Evolutionary conservation across 192 early-diverging fungal species (phyloP).

Genomic region (Coemansia sp.): DNA sequence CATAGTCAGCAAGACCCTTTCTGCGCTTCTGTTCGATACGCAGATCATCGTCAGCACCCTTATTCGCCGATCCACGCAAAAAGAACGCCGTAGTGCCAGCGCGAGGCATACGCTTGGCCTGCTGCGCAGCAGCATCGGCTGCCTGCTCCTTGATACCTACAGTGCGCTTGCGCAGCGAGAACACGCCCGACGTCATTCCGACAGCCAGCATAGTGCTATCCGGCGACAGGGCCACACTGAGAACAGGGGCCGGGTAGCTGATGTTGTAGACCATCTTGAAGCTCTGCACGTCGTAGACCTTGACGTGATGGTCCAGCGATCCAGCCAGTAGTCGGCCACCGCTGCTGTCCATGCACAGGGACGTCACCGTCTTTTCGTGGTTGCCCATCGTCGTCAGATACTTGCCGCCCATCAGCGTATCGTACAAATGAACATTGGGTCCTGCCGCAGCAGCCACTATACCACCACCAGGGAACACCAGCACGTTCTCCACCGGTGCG

Average conservation of each 20-base stretch:
- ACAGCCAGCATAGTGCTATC: slow-evolving; percentile 87
- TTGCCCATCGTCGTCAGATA: slow-evolving; percentile 79
- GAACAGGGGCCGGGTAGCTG: slow-evolving; percentile 89
- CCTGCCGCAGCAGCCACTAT: slow-evolving; percentile 71
- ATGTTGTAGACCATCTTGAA: slow-evolving; percentile 87
- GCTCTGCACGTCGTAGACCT: slow-evolving; percentile 86
- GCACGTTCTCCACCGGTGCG: slow-evolving; percentile 85
- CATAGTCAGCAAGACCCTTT: slow-evolving; percentile 74
- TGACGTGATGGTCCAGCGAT: slow-evolving; percentile 95
- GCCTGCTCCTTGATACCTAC: slow-evolving; percentile 73
- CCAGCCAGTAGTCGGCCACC: slow-evolving; percentile 82
- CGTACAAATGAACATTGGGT: slow-evolving; percentile 85
- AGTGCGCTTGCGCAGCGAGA: slow-evolving; percentile 85
- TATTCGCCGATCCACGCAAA: slow-evolving; percentile 62
- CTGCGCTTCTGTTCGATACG: slow-evolving; percentile 70
- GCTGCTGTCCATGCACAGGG: slow-evolving; percentile 79
- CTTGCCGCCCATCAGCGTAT: slow-evolving; percentile 80
- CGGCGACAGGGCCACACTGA: slow-evolving; percentile 89
- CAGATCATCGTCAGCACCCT: slow-evolving; percentile 70
- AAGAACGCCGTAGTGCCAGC: slow-evolving; percentile 76
- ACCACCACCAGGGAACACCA: slow-evolving; percentile 83
- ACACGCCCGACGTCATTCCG: slow-evolving; percentile 89
- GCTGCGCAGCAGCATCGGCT: slow-evolving; percentile 27
- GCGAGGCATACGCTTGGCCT: slow-evolving; percentile 36
- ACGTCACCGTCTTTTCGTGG: slow-evolving; percentile 96